These are phyloP conservation scores for Ophiosphaerella korrae DNA, from an alignment of 2,329 filamentous ascomycete genomes.

Conservation along the genomic window DNA sequence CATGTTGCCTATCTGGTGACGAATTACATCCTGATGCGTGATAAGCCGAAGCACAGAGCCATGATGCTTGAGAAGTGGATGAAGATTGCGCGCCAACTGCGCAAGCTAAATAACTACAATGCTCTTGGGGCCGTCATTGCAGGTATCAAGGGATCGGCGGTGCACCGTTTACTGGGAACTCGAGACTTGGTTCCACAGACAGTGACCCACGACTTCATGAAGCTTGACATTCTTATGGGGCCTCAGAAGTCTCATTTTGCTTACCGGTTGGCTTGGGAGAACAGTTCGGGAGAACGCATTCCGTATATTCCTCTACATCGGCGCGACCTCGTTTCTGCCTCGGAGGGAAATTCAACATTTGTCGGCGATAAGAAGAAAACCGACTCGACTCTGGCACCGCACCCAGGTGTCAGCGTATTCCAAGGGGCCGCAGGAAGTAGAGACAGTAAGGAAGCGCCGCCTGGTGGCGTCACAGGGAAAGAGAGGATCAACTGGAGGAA, in stretches of 20 bases:
- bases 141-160: slow-evolving; percentile 84
- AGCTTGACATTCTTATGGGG: slow-evolving; percentile 89
- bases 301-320: slow-evolving; percentile 91
- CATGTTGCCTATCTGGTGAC: slow-evolving; percentile 62
- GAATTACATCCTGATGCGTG: slow-evolving; percentile 72
- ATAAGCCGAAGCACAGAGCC: slow-evolving; percentile 94
- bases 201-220: slow-evolving; percentile 82
- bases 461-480: slow-evolving; percentile 47
- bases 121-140: slow-evolving; percentile 91
- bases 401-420: slow-evolving; percentile 44
- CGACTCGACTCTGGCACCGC: slow-evolving; percentile 35
- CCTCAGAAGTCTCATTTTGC: slow-evolving; percentile 91
- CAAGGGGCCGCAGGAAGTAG: slow-evolving; percentile 32
- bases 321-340: slow-evolving; percentile 86
- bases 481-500: slow-evolving; percentile 95
- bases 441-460: slow-evolving; percentile 50
- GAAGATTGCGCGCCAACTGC: slow-evolving; percentile 80
- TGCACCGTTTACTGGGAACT: slow-evolving; percentile 83
- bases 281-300: slow-evolving; percentile 86
- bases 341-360: slow-evolving; percentile 91
- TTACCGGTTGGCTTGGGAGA: slow-evolving; percentile 97
- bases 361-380: slow-evolving; percentile 59
- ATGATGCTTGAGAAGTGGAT: slow-evolving; percentile 95
- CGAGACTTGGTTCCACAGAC: slow-evolving; percentile 73
- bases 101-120: slow-evolving; percentile 96